A percentile compares a stretch with the other conserved stretches of the same genome.
phyloP scores from a whole-genome alignment of 176 grass and related monocot species.

The Oropetium thomaeum region DNA sequence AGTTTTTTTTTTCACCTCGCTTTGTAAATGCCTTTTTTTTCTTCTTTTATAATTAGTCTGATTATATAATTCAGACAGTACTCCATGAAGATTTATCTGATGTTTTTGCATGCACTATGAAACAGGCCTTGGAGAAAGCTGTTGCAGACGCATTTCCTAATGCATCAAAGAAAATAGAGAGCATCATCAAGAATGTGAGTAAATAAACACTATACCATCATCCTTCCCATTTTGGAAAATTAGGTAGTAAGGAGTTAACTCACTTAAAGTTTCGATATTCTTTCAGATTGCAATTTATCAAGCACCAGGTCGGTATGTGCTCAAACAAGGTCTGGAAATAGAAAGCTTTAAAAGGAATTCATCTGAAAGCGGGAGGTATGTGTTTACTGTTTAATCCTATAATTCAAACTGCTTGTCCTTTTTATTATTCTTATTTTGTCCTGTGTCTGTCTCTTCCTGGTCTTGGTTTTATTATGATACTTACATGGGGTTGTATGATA shows the following conservation, averaged over 20 bases:
- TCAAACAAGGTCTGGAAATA: constrained; percentile 68
- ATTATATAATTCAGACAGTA: constrained; percentile 6
- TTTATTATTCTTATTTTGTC: neutral
- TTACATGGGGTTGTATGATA: neutral
- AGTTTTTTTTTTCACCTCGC: constrained; percentile 2
- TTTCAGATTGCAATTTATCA: constrained; percentile 86
- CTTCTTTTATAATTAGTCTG: constrained; percentile 7
- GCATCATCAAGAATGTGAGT: constrained; percentile 81
- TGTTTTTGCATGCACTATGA: constrained; percentile 22
- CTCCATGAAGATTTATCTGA: constrained; percentile 1
- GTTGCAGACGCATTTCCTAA: constrained; percentile 66
- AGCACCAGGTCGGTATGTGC: constrained; percentile 73
- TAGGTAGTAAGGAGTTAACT: neutral
- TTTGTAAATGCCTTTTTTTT: constrained; percentile 12
- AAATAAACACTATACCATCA: neutral
- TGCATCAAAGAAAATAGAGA: constrained; percentile 74
- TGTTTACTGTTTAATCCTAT: constrained; percentile 18
- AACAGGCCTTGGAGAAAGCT: constrained; percentile 91
- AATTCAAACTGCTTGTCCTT: constrained; percentile 1
- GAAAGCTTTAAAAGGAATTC: constrained; percentile 55
- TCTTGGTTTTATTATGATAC: constrained; percentile 3
- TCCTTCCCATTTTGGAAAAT: constrained; percentile 1
- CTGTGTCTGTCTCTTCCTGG: neutral
- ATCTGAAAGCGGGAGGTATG: constrained; percentile 61
- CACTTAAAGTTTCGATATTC: constrained; percentile 28